Evolutionary conservation across 176 grass and related monocot genomes (phyloP), one percentile per base, ranked within the genome.

Genomic region (Aechmea fasciata): DNA sequence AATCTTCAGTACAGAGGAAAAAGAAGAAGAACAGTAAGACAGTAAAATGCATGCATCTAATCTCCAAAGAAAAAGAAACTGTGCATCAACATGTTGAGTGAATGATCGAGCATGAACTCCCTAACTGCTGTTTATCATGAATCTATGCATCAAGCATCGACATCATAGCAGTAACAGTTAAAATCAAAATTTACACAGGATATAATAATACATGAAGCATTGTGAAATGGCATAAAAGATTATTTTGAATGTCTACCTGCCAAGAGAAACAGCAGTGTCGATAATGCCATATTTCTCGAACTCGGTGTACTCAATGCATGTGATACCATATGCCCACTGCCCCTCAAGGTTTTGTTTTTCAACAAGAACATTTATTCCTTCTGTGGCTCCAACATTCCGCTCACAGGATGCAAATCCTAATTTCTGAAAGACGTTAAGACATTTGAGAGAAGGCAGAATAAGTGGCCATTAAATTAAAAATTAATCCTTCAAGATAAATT

Each of bases 341-440:
- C 93, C 89, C 67, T 92, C 78, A 50, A 68, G 9, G 54, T 69
- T 92, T 79, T 85, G 73, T 80, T 92, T 97, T 77, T 92, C 93
- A 65, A 92, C 73, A 81, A 97, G 89, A 67, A 97, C 89, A 77
- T 97, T 97, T 79, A 97, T 83, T 15, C 93, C 93, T 83, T 97
- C 93, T 50, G 93, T 97, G 69, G 93, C 93, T 79, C 89, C 93
- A 11, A 73, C 72, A 52, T 82, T 90, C 76, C 93, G 74, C 79
- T 91, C 89, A 79, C 93, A 97, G 49, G 93, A 90, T 68, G 93
- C 93, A 73, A 97, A 97, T 76, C 93, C 93, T 90, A 97, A 83
- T 97, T 97, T 97, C 93, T 97, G 89, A 84, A 84, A 51, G 49
- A 74, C 49, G 47, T 77, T 15, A 69, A 59, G 50, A 69, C 75